These are phyloP conservation scores for Russula foetens DNA, from an alignment of 768 basidiomycete species.

Conservation along the genomic window DNA sequence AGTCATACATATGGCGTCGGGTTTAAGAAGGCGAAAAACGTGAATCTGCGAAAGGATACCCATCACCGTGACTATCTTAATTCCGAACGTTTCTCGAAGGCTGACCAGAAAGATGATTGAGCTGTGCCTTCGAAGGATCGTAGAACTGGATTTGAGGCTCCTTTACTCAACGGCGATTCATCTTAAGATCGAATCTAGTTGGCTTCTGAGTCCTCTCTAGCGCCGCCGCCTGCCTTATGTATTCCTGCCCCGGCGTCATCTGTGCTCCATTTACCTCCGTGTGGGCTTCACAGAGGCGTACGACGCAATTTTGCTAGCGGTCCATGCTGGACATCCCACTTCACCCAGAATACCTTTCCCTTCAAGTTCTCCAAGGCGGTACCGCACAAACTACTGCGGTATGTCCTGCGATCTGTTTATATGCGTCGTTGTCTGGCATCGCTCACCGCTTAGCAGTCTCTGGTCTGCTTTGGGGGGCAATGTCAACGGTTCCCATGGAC, in stretches of 20 bases:
- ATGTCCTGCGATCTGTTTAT: not conserved
- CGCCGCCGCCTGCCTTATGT: conserved; percentile 17
- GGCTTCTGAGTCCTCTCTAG: not conserved
- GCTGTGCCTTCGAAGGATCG: conserved; percentile 1
- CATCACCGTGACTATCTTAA: conserved; percentile 14
- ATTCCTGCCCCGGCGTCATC: conserved; percentile 27
- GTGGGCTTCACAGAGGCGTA: conserved; percentile 24
- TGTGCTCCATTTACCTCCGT: conserved; percentile 28
- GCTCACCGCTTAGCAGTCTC: not conserved
- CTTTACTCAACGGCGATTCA: not conserved
- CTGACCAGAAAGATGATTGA: not conserved
- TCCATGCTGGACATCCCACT: conserved; percentile 2
- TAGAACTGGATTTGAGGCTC: not conserved
- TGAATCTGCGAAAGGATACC: conserved; percentile 14
- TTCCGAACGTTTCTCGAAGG: not conserved
- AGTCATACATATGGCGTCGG: conserved; percentile 24
- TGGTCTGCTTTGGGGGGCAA: no score
- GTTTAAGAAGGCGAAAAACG: conserved; percentile 21
- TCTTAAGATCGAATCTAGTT: not conserved
- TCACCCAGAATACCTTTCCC: conserved; percentile 9
- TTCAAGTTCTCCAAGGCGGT: conserved; percentile 9
- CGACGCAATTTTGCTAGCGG: conserved; percentile 24
- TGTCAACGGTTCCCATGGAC: no score
- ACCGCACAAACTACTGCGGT: conserved; percentile 13
- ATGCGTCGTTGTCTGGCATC: not conserved